Percentiles rank a stretch among this genome's conserved stretches.
Evolutionary conservation across 345 rosid genomes (phyloP).

Genomic region (Hibiscus syriacus): DNA sequence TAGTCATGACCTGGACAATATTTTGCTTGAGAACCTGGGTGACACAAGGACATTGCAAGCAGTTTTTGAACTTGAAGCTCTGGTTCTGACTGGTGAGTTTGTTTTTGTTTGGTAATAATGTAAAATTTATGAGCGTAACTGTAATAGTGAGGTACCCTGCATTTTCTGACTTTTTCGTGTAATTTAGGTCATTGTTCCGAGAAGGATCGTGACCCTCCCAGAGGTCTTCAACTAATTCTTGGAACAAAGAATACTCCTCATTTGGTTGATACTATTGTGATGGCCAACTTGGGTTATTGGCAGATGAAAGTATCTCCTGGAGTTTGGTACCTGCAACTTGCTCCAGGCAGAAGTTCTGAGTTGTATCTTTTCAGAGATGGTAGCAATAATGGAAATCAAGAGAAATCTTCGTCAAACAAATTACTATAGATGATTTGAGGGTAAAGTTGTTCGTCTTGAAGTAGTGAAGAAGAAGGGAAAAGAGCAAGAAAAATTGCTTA

Average conservation of each 20-base stretch:
- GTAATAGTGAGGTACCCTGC: background rate
- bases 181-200: constrained; percentile 87
- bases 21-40: constrained; percentile 97
- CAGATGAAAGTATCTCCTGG: constrained; percentile 99
- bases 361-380: constrained; percentile 60
- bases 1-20: constrained; percentile 96
- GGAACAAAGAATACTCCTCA: constrained; percentile 89
- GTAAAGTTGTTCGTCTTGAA: constrained; percentile 91
- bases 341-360: constrained; percentile 94
- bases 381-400: constrained; percentile 36
- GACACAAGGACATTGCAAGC: constrained; percentile 95
- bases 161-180: background rate
- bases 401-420: constrained; percentile 53
- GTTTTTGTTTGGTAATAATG: background rate
- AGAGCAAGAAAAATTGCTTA: constrained; percentile 81
- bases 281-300: constrained; percentile 99
- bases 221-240: constrained; percentile 96
- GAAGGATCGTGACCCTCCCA: constrained; percentile 96
- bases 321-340: constrained; percentile 96
- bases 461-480: constrained; percentile 82
- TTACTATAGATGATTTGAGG: constrained; percentile 85
- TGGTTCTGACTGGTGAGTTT: constrained; percentile 85
- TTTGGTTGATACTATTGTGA: constrained; percentile 94
- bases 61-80: constrained; percentile 96
- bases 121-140: background rate